Evolutionary conservation across 768 basidiomycete species (phyloP).

Genomic region (Fibroporia radiculosa): DNA sequence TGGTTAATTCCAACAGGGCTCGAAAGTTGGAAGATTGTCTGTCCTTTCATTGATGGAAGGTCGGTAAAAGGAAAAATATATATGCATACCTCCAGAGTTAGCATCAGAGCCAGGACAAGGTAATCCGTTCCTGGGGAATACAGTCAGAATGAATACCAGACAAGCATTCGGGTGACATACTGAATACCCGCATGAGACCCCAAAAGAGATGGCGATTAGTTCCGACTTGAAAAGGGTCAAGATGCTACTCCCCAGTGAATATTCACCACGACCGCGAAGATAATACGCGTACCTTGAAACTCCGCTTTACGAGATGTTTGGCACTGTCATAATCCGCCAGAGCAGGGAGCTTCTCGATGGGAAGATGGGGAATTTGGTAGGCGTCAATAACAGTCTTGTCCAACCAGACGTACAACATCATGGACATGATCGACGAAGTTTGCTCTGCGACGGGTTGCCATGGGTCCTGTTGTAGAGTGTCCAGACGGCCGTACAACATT

Average conservation of each 20-base stretch:
- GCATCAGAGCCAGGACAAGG: neutral
- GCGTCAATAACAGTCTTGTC: conserved; percentile 42
- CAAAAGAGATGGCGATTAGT: conserved; percentile 24
- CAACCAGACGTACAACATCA: conserved; percentile 43
- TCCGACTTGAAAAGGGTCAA: conserved; percentile 27
- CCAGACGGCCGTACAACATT: neutral
- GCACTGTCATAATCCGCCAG: conserved; percentile 40
- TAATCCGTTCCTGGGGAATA: neutral
- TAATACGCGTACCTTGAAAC: conserved; percentile 33
- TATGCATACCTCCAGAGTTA: neutral
- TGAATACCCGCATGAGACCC: conserved; percentile 18
- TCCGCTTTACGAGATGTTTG: conserved; percentile 25
- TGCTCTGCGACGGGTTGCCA: conserved; percentile 22
- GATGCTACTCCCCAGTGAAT: conserved; percentile 31
- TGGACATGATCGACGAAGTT: conserved; percentile 23
- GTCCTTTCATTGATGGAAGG: neutral
- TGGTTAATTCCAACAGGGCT: conserved; percentile 28
- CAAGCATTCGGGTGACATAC: neutral
- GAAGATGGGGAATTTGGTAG: conserved; percentile 35
- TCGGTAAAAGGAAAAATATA: neutral
- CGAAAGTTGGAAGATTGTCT: conserved; percentile 20
- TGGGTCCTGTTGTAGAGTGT: conserved; percentile 15
- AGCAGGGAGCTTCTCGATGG: conserved; percentile 35
- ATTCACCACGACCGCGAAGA: conserved; percentile 44
- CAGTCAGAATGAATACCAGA: neutral